Conservation (phyloP, 177 flowering plant species). For the Vitis hybrid region DNA sequence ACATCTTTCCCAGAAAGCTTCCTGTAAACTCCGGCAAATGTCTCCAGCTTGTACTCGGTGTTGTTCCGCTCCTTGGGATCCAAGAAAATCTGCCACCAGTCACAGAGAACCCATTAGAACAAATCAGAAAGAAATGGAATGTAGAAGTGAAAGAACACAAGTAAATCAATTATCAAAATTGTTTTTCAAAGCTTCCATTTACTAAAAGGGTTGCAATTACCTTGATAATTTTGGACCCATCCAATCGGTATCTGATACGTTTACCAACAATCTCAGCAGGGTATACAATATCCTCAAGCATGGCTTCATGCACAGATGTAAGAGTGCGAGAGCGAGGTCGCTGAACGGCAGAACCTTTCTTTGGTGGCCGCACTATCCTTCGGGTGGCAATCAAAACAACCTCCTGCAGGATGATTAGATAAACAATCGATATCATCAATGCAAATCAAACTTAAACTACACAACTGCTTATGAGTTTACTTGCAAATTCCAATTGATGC, state of each 20-base stretch:
- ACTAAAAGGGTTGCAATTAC: constrained; percentile 25
- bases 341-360: constrained; percentile 86
- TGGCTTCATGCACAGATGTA: constrained; percentile 86
- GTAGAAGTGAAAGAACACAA: not conserved
- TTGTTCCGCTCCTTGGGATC: constrained; percentile 83
- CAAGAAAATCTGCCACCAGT: constrained; percentile 53
- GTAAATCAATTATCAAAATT: too few species aligned
- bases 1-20: constrained; percentile 91
- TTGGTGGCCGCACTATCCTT: constrained; percentile 87
- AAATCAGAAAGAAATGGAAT: not conserved
- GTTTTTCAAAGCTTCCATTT: too few species aligned
- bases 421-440: too few species aligned
- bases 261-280: constrained; percentile 98
- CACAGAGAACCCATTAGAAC: too few species aligned
- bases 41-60: constrained; percentile 81
- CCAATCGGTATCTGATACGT: constrained; percentile 72
- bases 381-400: constrained; percentile 77
- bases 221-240: constrained; percentile 90
- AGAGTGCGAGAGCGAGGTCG: constrained; percentile 83
- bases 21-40: constrained; percentile 78
- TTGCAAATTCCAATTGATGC: too few species aligned
- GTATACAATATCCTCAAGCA: constrained; percentile 76
- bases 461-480: too few species aligned
- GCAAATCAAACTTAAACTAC: too few species aligned
- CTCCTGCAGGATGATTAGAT: constrained; percentile 39